Percentiles rank a stretch among this genome's conserved stretches.
Conservation (phyloP, 768 basidiomycete species). For the Rhodocollybia butyracea region DNA sequence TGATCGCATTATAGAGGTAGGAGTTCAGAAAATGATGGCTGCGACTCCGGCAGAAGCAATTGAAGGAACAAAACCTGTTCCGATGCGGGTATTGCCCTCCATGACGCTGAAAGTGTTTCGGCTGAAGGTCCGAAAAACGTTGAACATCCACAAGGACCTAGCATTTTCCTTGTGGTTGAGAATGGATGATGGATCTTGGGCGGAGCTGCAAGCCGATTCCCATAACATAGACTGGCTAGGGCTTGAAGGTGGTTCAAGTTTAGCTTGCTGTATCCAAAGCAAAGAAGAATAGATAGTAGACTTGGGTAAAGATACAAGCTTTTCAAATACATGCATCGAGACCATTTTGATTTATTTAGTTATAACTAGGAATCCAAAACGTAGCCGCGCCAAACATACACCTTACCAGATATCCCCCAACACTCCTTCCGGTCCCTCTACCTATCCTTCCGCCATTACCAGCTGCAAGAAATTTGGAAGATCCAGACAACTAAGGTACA, state of each 20-base stretch:
- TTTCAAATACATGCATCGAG: not conserved
- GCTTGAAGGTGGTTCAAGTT: conserved; percentile 48
- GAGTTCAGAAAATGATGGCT: conserved; percentile 12
- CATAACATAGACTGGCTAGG: conserved; percentile 71
- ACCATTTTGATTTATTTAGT: too few species aligned
- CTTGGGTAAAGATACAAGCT: not conserved
- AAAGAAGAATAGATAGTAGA: not conserved
- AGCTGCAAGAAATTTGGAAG: too few species aligned
- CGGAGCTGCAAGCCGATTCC: conserved; percentile 45
- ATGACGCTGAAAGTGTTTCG: conserved; percentile 68
- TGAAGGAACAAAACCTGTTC: conserved; percentile 17
- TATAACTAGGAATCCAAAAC: not conserved
- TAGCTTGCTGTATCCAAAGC: conserved; percentile 21
- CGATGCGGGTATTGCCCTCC: conserved; percentile 58
- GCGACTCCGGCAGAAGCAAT: conserved; percentile 12
- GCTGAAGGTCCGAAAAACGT: conserved; percentile 56
- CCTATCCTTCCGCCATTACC: too few species aligned
- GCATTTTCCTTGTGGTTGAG: conserved; percentile 52
- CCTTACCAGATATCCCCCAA: too few species aligned
- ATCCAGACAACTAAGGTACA: too few species aligned
- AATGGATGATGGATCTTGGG: conserved; percentile 45
- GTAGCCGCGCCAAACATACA: not conserved
- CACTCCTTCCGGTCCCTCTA: too few species aligned
- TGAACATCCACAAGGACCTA: conserved; percentile 30
- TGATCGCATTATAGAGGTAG: conserved; percentile 18